Evolutionary conservation across 805 yeast genomes (phyloP).

Genomic region (Metschnikowia bowlesiae): DNA sequence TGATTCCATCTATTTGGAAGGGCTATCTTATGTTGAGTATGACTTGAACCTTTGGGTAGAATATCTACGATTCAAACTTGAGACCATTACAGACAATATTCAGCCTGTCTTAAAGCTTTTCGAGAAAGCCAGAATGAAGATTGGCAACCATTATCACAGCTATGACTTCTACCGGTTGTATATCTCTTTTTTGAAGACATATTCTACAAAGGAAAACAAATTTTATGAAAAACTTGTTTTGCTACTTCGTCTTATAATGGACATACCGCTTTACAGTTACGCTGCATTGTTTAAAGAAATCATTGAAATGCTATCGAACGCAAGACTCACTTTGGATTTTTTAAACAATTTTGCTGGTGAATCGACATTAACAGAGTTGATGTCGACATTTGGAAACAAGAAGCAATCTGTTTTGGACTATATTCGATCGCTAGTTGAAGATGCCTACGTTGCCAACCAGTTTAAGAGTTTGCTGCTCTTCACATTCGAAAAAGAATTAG

Average conservation of each 20-base stretch:
- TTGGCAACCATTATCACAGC: constrained; percentile 52
- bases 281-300: constrained; percentile 39
- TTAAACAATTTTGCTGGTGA: constrained; percentile 19
- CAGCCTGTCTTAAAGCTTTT: constrained; percentile 32
- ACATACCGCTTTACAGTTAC: constrained; percentile 54
- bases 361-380: constrained; percentile 13
- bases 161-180: constrained; percentile 51
- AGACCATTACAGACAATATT: constrained; percentile 26
- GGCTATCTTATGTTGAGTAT: constrained; percentile 34
- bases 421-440: constrained; percentile 46
- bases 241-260: constrained; percentile 46
- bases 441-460: constrained; percentile 53
- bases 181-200: constrained; percentile 37
- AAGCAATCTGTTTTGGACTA: constrained; percentile 29
- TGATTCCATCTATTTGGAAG: constrained; percentile 20
- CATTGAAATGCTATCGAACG: constrained; percentile 30
- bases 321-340: constrained; percentile 6
- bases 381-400: constrained; percentile 14
- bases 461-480: constrained; percentile 47
- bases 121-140: constrained; percentile 43
- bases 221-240: constrained; percentile 33
- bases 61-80: constrained; percentile 40
- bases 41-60: constrained; percentile 50
- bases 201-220: constrained; percentile 19
- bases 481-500: constrained; percentile 44